phyloP scores from a whole-genome alignment of 495 filamentous ascomycete genomes.

The Peziza echinospora region DNA sequence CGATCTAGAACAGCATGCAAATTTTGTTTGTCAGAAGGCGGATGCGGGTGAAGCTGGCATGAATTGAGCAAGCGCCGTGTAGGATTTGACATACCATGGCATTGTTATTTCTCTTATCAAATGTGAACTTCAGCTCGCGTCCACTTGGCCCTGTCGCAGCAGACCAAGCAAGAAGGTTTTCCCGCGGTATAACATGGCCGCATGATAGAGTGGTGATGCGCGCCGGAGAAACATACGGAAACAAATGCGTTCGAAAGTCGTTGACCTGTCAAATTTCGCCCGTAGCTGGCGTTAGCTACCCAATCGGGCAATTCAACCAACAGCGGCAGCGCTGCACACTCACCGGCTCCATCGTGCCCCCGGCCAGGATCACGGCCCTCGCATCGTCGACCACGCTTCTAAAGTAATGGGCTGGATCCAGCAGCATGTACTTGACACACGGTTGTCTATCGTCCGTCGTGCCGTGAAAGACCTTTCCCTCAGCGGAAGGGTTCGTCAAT shows the following conservation, averaged over 20 bases:
- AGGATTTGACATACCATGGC: slow-evolving; percentile 27
- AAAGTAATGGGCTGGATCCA: slow-evolving; percentile 89
- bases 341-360: slow-evolving; percentile 90
- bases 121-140: slow-evolving; percentile 67
- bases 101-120: slow-evolving; percentile 42
- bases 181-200: slow-evolving; percentile 74
- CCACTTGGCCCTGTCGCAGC: slow-evolving; percentile 32
- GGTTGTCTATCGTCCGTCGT: slow-evolving; percentile 28
- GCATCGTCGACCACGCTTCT: slow-evolving; percentile 69
- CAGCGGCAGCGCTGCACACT: slow-evolving; percentile 1
- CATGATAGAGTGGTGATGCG: slow-evolving; percentile 68
- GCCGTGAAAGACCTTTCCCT: slow-evolving; percentile 69
- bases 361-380: slow-evolving; percentile 72
- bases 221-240: slow-evolving; percentile 44
- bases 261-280: slow-evolving; percentile 34
- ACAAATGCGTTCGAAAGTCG: slow-evolving; percentile 68
- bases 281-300: slow-evolving; percentile 3
- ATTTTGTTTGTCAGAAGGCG: too few relatives aligned
- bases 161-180: slow-evolving; percentile 57
- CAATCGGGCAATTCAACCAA: slow-evolving; percentile 1
- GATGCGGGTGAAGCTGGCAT: not conserved
- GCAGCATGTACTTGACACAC: slow-evolving; percentile 61
- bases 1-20: slow-evolving; percentile 44
- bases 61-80: not conserved
- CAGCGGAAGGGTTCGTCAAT: slow-evolving; percentile 67